Percentiles rank a stretch among this genome's conserved stretches.
These are phyloP conservation scores for Mycena vulgaris DNA, from an alignment of 768 basidiomycete genomes.

Conservation along the genomic window DNA sequence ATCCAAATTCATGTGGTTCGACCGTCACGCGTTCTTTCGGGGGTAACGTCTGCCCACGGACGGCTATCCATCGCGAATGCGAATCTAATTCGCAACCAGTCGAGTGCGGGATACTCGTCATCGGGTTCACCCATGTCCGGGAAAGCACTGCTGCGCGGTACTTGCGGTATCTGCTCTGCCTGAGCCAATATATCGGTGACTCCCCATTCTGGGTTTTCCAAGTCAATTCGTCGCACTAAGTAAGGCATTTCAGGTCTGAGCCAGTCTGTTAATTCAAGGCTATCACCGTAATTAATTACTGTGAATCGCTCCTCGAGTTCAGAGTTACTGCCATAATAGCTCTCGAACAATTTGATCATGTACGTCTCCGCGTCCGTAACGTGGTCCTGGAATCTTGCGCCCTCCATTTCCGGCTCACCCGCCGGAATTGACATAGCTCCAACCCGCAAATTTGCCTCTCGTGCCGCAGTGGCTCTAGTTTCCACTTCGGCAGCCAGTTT, in stretches of 20 bases:
- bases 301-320: slow-evolving; percentile 20
- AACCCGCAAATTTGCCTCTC: slow-evolving; percentile 7
- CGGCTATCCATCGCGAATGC: too few relatives aligned
- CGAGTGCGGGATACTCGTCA: not conserved
- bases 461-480: not conserved
- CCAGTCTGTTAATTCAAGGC: slow-evolving; percentile 27
- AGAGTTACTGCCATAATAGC: not conserved
- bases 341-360: slow-evolving; percentile 9
- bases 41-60: not conserved
- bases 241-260: not conserved
- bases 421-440: not conserved
- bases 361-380: not conserved
- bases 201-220: not conserved
- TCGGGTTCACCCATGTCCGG: not conserved
- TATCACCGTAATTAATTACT: slow-evolving; percentile 20
- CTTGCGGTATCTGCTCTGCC: too few relatives aligned
- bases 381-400: not conserved
- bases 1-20: not conserved
- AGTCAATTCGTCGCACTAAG: not conserved
- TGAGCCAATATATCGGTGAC: too few relatives aligned
- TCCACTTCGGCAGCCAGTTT: not conserved
- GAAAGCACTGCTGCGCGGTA: not conserved
- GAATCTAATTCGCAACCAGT: too few relatives aligned
- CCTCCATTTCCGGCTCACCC: too few relatives aligned
- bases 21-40: slow-evolving; percentile 6